Conservation (phyloP, 2,329 filamentous ascomycete genomes). For the Sporothrix mexicana region DNA sequence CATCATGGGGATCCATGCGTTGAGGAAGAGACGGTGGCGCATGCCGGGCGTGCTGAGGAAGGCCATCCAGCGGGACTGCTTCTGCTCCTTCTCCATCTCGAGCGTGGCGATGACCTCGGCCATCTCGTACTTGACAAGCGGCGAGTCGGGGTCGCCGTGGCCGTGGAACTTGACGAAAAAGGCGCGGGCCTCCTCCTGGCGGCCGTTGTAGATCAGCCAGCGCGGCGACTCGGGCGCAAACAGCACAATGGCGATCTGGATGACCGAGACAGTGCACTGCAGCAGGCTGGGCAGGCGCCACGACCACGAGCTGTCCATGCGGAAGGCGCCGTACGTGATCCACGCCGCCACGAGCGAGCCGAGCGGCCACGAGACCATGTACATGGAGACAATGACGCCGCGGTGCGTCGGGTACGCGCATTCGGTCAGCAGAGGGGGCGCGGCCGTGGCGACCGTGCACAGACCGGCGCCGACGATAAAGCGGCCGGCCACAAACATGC, state of each 20-base stretch:
- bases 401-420: conserved; percentile 79
- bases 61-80: conserved; percentile 30
- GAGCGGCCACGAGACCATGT: conserved; percentile 83
- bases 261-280: conserved; percentile 43
- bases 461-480: conserved; percentile 70
- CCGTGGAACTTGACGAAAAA: conserved; percentile 42
- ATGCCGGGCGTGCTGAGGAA: conserved; percentile 36
- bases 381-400: conserved; percentile 74
- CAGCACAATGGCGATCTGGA: conserved; percentile 33
- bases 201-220: conserved; percentile 32
- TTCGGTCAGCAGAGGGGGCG: conserved; percentile 51
- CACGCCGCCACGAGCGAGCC: conserved; percentile 74
- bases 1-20: conserved; percentile 34
- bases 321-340: conserved; percentile 68
- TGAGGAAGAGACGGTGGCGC: conserved; percentile 36
- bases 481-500: conserved; percentile 73
- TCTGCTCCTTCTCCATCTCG: conserved; percentile 44
- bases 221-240: conserved; percentile 36
- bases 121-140: conserved; percentile 37
- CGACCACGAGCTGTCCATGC: conserved; percentile 39
- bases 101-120: conserved; percentile 42
- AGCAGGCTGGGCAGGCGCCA: conserved; percentile 53
- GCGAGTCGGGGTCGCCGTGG: conserved; percentile 29
- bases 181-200: conserved; percentile 48
- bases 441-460: conserved; percentile 49